phyloP scores from a whole-genome alignment of 805 yeast species.

The Lachancea thermotolerans region DNA sequence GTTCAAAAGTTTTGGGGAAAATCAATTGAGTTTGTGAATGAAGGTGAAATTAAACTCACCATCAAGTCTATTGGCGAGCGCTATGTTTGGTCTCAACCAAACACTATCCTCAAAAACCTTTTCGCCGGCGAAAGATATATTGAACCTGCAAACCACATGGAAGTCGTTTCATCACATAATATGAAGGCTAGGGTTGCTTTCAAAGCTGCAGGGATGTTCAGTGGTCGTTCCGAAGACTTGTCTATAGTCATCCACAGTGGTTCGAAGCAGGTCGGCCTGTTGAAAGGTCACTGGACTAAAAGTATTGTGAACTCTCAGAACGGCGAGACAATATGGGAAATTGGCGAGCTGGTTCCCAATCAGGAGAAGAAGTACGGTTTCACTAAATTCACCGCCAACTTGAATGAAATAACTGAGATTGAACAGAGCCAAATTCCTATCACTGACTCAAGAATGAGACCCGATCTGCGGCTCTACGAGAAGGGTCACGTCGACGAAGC shows the following conservation, averaged over 20 bases:
- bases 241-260: constrained; percentile 30
- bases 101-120: constrained; percentile 73
- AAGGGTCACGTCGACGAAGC: constrained; percentile 64
- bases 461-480: constrained; percentile 74
- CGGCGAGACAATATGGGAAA: constrained; percentile 56
- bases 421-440: constrained; percentile 66
- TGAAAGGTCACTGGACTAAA: constrained; percentile 81
- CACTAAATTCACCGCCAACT: constrained; percentile 69
- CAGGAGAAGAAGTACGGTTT: constrained; percentile 72
- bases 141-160: constrained; percentile 71
- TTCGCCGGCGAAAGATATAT: constrained; percentile 93
- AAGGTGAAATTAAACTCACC: constrained; percentile 57
- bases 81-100: constrained; percentile 77
- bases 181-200: constrained; percentile 64
- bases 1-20: constrained; percentile 94
- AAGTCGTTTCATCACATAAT: constrained; percentile 63
- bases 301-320: constrained; percentile 37
- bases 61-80: constrained; percentile 56
- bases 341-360: constrained; percentile 55
- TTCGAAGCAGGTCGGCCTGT: constrained; percentile 14
- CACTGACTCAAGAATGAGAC: constrained; percentile 85
- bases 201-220: constrained; percentile 76
- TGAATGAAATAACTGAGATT: constrained; percentile 70
- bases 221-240: constrained; percentile 70
- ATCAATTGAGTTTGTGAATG: constrained; percentile 72